Conservation (phyloP, 2,329 filamentous ascomycete genomes). For the Rugonectria rugulosa region DNA sequence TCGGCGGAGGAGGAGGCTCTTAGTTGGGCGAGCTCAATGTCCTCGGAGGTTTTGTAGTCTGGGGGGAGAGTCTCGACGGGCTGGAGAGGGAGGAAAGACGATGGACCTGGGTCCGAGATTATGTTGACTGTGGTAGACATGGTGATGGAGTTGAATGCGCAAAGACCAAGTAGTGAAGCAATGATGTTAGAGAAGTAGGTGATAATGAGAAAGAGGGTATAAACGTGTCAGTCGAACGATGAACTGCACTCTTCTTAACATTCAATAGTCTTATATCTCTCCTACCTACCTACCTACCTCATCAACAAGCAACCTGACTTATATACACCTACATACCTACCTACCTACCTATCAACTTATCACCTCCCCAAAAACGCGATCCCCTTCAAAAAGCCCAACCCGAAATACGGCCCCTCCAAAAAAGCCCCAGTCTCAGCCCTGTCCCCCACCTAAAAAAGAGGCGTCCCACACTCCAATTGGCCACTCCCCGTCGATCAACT, state of each 20-base stretch:
- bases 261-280: too few relatives aligned
- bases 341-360: too few relatives aligned
- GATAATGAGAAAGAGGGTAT: neutral
- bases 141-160: neutral
- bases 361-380: neutral
- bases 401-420: slow-evolving; percentile 9
- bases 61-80: slow-evolving; percentile 38
- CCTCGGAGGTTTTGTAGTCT: slow-evolving; percentile 36
- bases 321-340: neutral
- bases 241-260: too few relatives aligned
- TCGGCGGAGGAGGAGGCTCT: slow-evolving; percentile 38
- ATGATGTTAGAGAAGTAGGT: neutral
- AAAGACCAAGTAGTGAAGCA: neutral
- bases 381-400: slow-evolving; percentile 14
- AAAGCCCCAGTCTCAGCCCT: slow-evolving; percentile 17
- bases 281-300: too few relatives aligned
- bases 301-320: neutral
- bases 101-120: neutral
- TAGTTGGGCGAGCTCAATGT: slow-evolving; percentile 36
- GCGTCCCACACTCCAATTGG: slow-evolving; percentile 23
- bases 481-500: slow-evolving; percentile 13
- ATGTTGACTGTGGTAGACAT: slow-evolving; percentile 22
- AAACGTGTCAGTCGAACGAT: too few relatives aligned
- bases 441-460: too few relatives aligned
- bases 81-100: slow-evolving; percentile 10